These are phyloP conservation scores for Amanita pseudoporphyria DNA, from an alignment of 768 basidiomycete species.

Conservation along the genomic window DNA sequence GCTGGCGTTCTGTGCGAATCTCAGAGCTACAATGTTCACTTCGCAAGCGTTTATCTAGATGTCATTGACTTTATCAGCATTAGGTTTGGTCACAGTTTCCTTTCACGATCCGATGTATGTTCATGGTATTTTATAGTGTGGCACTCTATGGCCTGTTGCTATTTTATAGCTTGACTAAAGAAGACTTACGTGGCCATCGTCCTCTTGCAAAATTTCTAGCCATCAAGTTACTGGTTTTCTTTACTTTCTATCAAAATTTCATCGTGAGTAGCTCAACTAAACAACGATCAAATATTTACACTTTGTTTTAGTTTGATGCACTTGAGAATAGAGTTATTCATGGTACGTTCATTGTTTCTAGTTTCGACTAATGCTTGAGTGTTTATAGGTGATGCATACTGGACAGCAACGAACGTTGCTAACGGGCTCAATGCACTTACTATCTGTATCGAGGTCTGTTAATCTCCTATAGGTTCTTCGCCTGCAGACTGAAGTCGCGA, in stretches of 20 bases:
- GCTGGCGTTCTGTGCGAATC: constrained; percentile 54
- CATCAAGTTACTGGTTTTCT: constrained; percentile 74
- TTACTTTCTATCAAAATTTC: constrained; percentile 72
- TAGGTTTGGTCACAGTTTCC: constrained; percentile 31
- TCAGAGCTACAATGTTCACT: constrained; percentile 40
- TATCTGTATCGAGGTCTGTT: constrained; percentile 60
- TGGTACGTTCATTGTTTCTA: constrained; percentile 21
- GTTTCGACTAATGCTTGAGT: not conserved
- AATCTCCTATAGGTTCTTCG: not conserved
- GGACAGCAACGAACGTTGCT: constrained; percentile 70
- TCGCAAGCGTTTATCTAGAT: constrained; percentile 53
- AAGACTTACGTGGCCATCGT: constrained; percentile 57
- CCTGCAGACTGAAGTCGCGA: not conserved
- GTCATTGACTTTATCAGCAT: constrained; percentile 66
- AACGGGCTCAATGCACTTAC: constrained; percentile 68
- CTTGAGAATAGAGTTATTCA: constrained; percentile 57
- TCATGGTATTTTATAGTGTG: constrained; percentile 29
- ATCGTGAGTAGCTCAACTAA: constrained; percentile 28
- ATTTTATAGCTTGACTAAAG: constrained; percentile 66
- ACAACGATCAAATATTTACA: not conserved
- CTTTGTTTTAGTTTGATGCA: constrained; percentile 35
- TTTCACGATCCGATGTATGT: not conserved
- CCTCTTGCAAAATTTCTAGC: constrained; percentile 71
- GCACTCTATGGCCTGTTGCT: constrained; percentile 71
- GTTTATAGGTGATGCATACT: constrained; percentile 48